Percentiles rank a stretch among this genome's conserved stretches.
Evolutionary conservation across 192 early-diverging fungal species (phyloP).

Genomic region (Coemansia furcata): DNA sequence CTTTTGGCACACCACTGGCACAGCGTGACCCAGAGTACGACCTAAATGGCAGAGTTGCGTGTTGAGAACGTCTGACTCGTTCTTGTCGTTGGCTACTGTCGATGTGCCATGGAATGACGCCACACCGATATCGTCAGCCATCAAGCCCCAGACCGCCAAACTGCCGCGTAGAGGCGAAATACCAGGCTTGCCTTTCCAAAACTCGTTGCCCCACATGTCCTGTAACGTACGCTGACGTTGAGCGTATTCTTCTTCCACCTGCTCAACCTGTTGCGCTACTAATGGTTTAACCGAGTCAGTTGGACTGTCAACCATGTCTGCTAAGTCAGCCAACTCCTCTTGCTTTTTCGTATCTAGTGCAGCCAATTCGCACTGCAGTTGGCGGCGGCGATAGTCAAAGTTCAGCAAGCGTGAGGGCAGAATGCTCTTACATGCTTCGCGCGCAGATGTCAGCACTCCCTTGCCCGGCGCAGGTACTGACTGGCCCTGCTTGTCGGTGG

Average conservation of each 20-base stretch:
- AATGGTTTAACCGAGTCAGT: not conserved
- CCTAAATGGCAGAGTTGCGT: conserved; percentile 90
- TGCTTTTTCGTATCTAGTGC: conserved; percentile 12
- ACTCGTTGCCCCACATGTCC: conserved; percentile 75
- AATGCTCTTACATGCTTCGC: conserved; percentile 59
- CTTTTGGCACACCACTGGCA: conserved; percentile 88
- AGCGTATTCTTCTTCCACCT: conserved; percentile 59
- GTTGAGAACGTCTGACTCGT: conserved; percentile 86
- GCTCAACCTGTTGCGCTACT: conserved; percentile 36
- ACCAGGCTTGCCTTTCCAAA: conserved; percentile 67
- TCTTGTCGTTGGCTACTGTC: conserved; percentile 93
- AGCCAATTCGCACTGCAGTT: conserved; percentile 49
- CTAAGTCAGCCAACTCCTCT: not conserved
- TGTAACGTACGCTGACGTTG: conserved; percentile 70
- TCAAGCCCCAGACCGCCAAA: conserved; percentile 84
- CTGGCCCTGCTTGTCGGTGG: conserved; percentile 92
- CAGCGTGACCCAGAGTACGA: conserved; percentile 78
- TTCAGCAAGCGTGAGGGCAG: conserved; percentile 61
- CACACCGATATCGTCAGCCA: conserved; percentile 86
- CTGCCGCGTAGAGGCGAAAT: conserved; percentile 86
- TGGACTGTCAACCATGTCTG: not conserved
- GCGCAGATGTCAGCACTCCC: conserved; percentile 88
- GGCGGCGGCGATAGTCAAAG: conserved; percentile 78
- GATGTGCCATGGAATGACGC: conserved; percentile 96
- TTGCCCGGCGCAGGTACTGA: conserved; percentile 93